A percentile compares a stretch with the other conserved stretches of the same genome.
Conservation (phyloP, 2,329 filamentous ascomycete species). For the Fusarium subtropicale region DNA sequence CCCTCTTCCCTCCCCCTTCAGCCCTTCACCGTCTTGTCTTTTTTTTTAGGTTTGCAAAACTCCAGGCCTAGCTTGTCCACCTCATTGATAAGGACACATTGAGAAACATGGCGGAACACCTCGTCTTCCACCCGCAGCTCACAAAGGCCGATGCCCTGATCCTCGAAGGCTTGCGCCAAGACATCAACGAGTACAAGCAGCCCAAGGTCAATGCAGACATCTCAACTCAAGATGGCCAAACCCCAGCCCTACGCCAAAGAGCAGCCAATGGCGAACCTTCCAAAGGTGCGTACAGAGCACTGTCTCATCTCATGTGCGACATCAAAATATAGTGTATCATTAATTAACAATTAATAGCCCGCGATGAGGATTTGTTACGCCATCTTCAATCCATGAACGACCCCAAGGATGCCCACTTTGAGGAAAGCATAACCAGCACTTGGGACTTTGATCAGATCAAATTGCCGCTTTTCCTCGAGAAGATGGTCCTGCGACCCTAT, state of each 20-base stretch:
- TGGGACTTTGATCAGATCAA: slow-evolving; percentile 37
- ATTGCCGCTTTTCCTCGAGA: slow-evolving; percentile 25
- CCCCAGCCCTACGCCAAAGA: background rate
- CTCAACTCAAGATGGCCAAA: background rate
- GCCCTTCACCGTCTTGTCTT: background rate
- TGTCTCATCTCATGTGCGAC: background rate
- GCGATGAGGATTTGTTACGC: slow-evolving; percentile 29
- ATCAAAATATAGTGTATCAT: slow-evolving; percentile 1
- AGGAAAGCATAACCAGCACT: slow-evolving; percentile 25
- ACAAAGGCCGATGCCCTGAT: slow-evolving; percentile 33
- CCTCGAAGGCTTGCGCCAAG: slow-evolving; percentile 28
- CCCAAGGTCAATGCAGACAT: background rate
- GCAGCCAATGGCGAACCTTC: background rate
- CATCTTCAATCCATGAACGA: slow-evolving; percentile 33
- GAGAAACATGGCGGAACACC: slow-evolving; percentile 19
- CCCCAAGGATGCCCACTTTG: slow-evolving; percentile 33
- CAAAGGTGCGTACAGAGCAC: slow-evolving; percentile 16
- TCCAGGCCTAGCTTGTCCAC: background rate
- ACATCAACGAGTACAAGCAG: slow-evolving; percentile 22
- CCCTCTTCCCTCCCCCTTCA: no score
- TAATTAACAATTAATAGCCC: slow-evolving; percentile 1
- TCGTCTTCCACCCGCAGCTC: slow-evolving; percentile 31
- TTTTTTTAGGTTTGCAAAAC: background rate
- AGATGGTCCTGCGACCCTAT: slow-evolving; percentile 67
- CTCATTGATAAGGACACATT: background rate